Evolutionary conservation across 768 basidiomycete genomes (phyloP), one percentile per base, ranked within the genome.

Genomic region (Suillus brevipes): DNA sequence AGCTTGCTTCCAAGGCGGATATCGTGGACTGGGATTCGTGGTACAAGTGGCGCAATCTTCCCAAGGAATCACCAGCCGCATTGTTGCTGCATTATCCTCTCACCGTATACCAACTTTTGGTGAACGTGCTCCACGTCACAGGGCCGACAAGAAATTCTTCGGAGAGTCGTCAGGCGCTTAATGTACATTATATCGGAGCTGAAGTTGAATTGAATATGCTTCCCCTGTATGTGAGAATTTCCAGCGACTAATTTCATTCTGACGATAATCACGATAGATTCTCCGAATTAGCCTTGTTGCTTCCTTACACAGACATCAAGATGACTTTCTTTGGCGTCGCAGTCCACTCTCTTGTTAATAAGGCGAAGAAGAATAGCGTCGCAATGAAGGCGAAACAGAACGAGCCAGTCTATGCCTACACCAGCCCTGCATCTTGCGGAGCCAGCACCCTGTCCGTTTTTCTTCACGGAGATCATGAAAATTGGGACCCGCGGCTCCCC

Each of bases 71-170:
- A 25, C 80, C 81, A 9, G 81, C 80, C 0, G 80, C 77, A 31
- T 73, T 84, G 43, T 72, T 82, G n/a, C 73, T 84, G 68, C 78
- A 81, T 60, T 83, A 76, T 66, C 81, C 83, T 10, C 69, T 84
- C 66, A 74, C 77, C 18, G 71, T 80, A 28, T 83, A 81, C 64
- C 73, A 78, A 25, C 66, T 83, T 31, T 67, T 80, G 43, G 75
- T 75, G 60, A 68, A 78, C 55, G 69, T 78, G 56, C 69, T 83
- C 18, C 70, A 76, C 8, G 65, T 79, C 57, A 65, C 76, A 20
- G 70, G 69, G 57, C 68, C 76, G 5, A 64, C 65, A 9, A 60
- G 67, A 31, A 72, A 71, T 25, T 66, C 70, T 31, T 47, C 71
- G 8, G 64, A 59, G 31, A 18, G 45, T 40, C 75, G 76, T 61